Conservation (phyloP, 2,329 filamentous ascomycete species). For the Aureobasidium sp. region DNA sequence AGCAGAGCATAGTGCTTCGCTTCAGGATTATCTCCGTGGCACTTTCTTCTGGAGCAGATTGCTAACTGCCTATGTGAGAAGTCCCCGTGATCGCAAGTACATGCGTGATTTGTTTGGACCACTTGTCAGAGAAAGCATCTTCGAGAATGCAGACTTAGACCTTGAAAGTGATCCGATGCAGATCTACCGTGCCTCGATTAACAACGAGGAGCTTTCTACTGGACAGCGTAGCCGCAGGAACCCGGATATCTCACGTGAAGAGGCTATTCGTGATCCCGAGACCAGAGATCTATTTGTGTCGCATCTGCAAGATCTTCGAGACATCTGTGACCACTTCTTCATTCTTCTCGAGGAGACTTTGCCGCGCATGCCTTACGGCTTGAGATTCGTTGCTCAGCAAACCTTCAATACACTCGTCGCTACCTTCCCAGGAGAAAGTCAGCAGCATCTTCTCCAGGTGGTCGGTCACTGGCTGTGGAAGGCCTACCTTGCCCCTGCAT, state of each 20-base stretch:
- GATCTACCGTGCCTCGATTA: slow-evolving; percentile 91
- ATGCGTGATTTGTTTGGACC: slow-evolving; percentile 79
- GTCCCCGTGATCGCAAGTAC: slow-evolving; percentile 86
- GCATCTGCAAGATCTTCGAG: slow-evolving; percentile 85
- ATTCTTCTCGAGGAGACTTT: slow-evolving; percentile 72
- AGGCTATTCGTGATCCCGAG: slow-evolving; percentile 93
- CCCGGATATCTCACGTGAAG: slow-evolving; percentile 78
- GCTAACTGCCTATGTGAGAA: slow-evolving; percentile 79
- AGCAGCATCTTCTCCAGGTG: slow-evolving; percentile 70
- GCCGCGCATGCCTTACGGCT: slow-evolving; percentile 84
- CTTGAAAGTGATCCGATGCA: slow-evolving; percentile 96
- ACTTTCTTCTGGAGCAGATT: slow-evolving; percentile 93
- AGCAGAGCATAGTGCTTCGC: slow-evolving; percentile 61
- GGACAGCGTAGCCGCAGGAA: slow-evolving; percentile 74
- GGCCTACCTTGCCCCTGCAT: slow-evolving; percentile 82
- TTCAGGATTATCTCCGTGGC: slow-evolving; percentile 82
- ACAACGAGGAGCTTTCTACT: slow-evolving; percentile 92
- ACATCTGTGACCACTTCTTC: slow-evolving; percentile 91
- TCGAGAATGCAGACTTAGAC: slow-evolving; percentile 85
- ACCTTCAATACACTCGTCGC: slow-evolving; percentile 71
- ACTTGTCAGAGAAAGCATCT: slow-evolving; percentile 82
- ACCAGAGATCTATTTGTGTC: slow-evolving; percentile 89
- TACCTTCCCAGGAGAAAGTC: slow-evolving; percentile 74
- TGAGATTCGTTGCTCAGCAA: slow-evolving; percentile 80
- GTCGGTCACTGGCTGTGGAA: slow-evolving; percentile 92